Evolutionary conservation across 805 yeast genomes (phyloP).

Genomic region (Barnettozyma sucrosica): DNA sequence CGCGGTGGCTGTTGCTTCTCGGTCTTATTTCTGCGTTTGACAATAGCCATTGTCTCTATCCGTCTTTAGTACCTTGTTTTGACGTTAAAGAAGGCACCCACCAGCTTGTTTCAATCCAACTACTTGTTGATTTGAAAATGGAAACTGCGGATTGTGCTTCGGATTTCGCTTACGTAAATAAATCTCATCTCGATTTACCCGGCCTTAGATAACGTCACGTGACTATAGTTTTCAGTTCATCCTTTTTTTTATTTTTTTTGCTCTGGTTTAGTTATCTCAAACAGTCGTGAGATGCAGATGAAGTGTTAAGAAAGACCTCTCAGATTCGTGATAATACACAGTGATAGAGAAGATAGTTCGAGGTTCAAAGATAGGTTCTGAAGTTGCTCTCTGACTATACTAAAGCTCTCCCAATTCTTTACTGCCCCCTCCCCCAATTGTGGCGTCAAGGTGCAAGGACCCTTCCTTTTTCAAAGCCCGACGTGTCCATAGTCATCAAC

Average conservation of each 20-base stretch:
- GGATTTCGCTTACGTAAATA: not conserved
- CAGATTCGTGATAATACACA: not conserved
- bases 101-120: too few species aligned
- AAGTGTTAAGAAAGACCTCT: not conserved
- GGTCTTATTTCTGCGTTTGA: conserved; percentile 52
- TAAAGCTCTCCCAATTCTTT: too few species aligned
- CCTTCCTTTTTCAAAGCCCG: not conserved
- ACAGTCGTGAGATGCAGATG: too few species aligned
- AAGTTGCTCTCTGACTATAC: not conserved
- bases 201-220: not conserved
- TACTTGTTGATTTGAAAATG: not conserved
- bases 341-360: not conserved
- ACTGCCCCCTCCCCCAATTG: too few species aligned
- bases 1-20: conserved; percentile 44
- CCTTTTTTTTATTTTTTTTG: too few species aligned
- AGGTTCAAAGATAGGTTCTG: not conserved
- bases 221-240: not conserved
- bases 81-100: not conserved
- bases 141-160: not conserved
- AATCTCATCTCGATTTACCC: not conserved
- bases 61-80: not conserved
- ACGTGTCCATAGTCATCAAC: not conserved
- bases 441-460: not conserved
- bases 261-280: too few species aligned
- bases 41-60: conserved; percentile 53